Percentiles rank a stretch among this genome's conserved stretches.
Conservation (phyloP, 345 rosid species). For the Gossypium thurberi region DNA sequence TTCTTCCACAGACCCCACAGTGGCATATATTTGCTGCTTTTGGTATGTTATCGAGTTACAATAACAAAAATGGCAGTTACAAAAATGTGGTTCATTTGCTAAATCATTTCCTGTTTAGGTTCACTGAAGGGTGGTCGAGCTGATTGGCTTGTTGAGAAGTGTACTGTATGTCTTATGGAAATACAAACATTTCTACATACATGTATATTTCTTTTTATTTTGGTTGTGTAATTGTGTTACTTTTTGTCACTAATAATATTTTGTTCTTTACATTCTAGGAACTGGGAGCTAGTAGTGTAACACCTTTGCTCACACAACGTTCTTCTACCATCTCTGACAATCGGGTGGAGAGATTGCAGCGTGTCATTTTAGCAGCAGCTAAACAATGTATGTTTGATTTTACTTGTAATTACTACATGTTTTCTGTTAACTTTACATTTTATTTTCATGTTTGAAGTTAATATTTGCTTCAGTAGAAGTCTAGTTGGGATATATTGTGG, state of each 20-base stretch:
- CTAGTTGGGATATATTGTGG: neutral
- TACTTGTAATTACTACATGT: neutral
- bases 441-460: neutral
- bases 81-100: neutral
- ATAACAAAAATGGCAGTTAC: neutral
- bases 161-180: slow-evolving; percentile 48
- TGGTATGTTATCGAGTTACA: slow-evolving; percentile 38
- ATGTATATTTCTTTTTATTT: neutral
- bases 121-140: slow-evolving; percentile 91
- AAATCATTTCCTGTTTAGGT: slow-evolving; percentile 35
- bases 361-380: slow-evolving; percentile 75
- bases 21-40: slow-evolving; percentile 91
- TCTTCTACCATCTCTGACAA: slow-evolving; percentile 71
- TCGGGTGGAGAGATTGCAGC: slow-evolving; percentile 36
- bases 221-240: neutral
- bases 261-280: slow-evolving; percentile 36
- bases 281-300: slow-evolving; percentile 79
- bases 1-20: slow-evolving; percentile 46
- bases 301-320: slow-evolving; percentile 72
- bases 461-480: neutral
- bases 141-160: slow-evolving; percentile 96
- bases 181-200: neutral
- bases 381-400: slow-evolving; percentile 54
- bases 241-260: slow-evolving; percentile 5
- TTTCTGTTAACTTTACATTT: neutral